These are phyloP conservation scores for Macaranga tanarius DNA, from an alignment of 441 rosid species.

Conservation along the genomic window DNA sequence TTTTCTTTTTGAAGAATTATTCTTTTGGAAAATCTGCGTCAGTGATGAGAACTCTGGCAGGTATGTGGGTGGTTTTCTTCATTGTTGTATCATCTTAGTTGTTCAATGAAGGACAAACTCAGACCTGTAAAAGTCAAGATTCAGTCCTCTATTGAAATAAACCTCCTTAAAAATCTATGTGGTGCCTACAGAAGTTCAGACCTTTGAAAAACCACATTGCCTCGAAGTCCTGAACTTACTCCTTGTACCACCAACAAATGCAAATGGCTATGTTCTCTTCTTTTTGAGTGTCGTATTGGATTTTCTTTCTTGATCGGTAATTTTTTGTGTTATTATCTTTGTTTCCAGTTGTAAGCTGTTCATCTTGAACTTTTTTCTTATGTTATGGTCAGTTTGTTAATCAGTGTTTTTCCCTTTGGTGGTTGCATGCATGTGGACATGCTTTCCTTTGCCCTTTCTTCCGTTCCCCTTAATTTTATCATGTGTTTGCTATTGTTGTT, in stretches of 20 bases:
- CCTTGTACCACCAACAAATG: neutral
- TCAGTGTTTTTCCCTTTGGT: neutral
- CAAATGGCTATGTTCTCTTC: too few relatives aligned
- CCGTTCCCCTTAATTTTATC: neutral
- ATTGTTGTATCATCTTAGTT: slow-evolving; percentile 18
- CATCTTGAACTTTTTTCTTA: neutral
- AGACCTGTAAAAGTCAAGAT: neutral
- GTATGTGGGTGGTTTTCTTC: slow-evolving; percentile 39
- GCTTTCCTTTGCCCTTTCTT: neutral
- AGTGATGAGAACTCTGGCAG: slow-evolving; percentile 89
- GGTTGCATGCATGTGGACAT: neutral
- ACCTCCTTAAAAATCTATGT: neutral
- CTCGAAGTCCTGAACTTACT: neutral
- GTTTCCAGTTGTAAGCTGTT: too few relatives aligned
- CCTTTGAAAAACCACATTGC: neutral
- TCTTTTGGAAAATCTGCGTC: slow-evolving; percentile 94
- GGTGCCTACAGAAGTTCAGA: neutral
- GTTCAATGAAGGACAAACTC: neutral
- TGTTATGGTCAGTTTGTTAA: neutral
- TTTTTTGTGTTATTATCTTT: neutral
- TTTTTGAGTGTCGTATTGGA: too few relatives aligned
- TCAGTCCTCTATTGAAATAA: neutral
- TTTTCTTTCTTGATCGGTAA: neutral
- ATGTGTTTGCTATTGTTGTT: neutral
- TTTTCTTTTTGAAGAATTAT: slow-evolving; percentile 62